Evolutionary conservation across 306 rosid genomes (phyloP).

Genomic region (Pterocarpus santalinus): DNA sequence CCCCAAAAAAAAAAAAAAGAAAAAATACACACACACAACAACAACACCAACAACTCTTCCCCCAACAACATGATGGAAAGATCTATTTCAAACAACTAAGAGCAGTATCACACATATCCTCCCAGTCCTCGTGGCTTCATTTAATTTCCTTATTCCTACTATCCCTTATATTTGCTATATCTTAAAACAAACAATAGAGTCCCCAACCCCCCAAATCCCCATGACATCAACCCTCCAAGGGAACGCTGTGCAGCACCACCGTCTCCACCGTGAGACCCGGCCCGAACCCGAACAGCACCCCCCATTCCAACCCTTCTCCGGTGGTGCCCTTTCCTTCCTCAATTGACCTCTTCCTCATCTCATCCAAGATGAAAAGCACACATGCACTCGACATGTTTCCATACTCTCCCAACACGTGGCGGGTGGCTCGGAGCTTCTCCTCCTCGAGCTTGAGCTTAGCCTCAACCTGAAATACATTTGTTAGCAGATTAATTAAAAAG

Average conservation of each 20-base stretch:
- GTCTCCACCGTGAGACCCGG: constrained; percentile 71
- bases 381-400: constrained; percentile 74
- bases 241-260: constrained; percentile 55
- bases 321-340: constrained; percentile 56
- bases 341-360: constrained; percentile 54
- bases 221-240: constrained; percentile 20
- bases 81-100: too few relatives aligned
- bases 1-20: too few relatives aligned
- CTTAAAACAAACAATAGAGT: background rate
- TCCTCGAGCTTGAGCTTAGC: constrained; percentile 54
- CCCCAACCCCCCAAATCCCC: background rate
- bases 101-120: background rate
- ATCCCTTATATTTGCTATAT: background rate
- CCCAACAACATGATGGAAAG: too few relatives aligned
- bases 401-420: constrained; percentile 62
- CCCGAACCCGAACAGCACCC: constrained; percentile 68
- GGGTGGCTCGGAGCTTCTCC: constrained; percentile 54
- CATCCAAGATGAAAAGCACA: constrained; percentile 65
- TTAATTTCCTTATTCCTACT: background rate
- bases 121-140: background rate
- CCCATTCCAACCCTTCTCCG: constrained; percentile 70
- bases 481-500: too few relatives aligned
- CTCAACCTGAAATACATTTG: constrained; percentile 49
- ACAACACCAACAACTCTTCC: too few relatives aligned
- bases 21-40: too few relatives aligned